phyloP scores from a whole-genome alignment of 768 basidiomycete genomes.

The Gymnopilus dilepis region DNA sequence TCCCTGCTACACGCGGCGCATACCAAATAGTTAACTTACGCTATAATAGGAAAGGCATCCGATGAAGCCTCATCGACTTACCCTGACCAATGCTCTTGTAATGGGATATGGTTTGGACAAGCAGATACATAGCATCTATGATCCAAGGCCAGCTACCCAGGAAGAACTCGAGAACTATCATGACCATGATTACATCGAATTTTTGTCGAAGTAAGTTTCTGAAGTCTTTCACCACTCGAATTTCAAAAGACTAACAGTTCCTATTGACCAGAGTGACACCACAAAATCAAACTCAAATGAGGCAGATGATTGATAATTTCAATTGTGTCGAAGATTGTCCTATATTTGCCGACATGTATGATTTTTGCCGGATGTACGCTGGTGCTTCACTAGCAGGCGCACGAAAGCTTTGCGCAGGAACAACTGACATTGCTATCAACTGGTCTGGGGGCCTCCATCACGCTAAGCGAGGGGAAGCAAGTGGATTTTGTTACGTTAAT shows the following conservation, averaged over 20 bases:
- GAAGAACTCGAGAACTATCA: conserved; percentile 92
- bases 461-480: conserved; percentile 96
- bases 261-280: conserved; percentile 73
- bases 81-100: conserved; percentile 93
- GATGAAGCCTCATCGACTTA: conserved; percentile 98
- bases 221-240: not conserved
- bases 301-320: conserved; percentile 80
- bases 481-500: conserved; percentile 98
- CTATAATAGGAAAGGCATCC: conserved; percentile 87
- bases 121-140: conserved; percentile 90
- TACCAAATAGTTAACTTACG: conserved; percentile 1
- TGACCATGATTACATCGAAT: conserved; percentile 94
- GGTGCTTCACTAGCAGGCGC: conserved; percentile 93
- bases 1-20: not conserved
- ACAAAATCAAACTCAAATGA: conserved; percentile 69
- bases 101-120: conserved; percentile 97
- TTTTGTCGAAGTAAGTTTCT: conserved; percentile 79
- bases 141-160: conserved; percentile 86
- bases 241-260: not conserved
- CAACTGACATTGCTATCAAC: conserved; percentile 96
- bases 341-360: conserved; percentile 92
- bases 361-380: conserved; percentile 93
- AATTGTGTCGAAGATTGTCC: conserved; percentile 99
- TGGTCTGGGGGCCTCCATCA: conserved; percentile 99
- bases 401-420: conserved; percentile 80